Conservation (phyloP, 2,329 filamentous ascomycete genomes). For the Sporothrix inflata region DNA sequence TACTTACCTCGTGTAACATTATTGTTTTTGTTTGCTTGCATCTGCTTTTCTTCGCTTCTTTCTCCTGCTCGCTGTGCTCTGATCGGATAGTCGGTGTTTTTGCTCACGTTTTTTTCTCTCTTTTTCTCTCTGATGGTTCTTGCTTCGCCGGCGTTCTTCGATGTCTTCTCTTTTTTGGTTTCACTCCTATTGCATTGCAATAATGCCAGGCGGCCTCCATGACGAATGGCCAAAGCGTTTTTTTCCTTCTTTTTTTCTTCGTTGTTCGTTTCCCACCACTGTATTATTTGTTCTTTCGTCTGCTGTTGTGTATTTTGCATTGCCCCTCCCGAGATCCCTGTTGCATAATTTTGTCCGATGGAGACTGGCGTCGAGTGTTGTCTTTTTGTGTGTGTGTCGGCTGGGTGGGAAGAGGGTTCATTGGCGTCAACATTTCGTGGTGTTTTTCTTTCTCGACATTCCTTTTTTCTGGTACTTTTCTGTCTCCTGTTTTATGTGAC, state of each 20-base stretch:
- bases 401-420: background rate
- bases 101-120: background rate
- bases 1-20: slow-evolving; percentile 23
- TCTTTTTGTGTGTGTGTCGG: background rate
- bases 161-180: background rate
- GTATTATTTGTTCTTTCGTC: background rate
- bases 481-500: background rate
- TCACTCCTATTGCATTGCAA: slow-evolving; percentile 28
- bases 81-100: slow-evolving; percentile 14
- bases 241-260: background rate
- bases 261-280: background rate
- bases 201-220: slow-evolving; percentile 24
- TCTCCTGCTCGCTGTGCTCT: background rate
- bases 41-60: background rate
- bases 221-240: slow-evolving; percentile 25
- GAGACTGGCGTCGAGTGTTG: background rate
- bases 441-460: background rate
- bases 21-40: slow-evolving; percentile 28
- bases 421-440: too few relatives aligned
- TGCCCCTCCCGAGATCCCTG: background rate
- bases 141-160: background rate
- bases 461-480: background rate
- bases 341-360: slow-evolving; percentile 11
- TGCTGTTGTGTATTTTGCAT: background rate
- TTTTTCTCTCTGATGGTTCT: background rate